Evolutionary conservation across 2,329 filamentous ascomycete genomes (phyloP).

Genomic region (Karstenula rhodostoma): DNA sequence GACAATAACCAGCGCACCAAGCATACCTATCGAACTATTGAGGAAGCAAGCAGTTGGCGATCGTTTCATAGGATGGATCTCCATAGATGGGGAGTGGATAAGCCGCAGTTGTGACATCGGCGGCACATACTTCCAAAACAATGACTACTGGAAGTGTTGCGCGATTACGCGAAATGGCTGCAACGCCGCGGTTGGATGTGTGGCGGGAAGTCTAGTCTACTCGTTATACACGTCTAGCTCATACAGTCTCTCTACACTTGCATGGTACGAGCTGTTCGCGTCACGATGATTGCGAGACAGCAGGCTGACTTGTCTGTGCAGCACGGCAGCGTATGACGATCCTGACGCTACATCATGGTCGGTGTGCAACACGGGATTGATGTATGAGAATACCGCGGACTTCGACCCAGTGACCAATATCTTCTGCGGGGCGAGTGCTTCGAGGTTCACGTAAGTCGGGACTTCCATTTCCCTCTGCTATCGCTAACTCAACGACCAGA

Average conservation of each 20-base stretch:
- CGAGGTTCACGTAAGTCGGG: conserved; percentile 29
- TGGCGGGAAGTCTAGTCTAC: conserved; percentile 33
- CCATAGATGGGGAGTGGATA: conserved; percentile 22
- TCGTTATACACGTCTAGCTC: conserved; percentile 18
- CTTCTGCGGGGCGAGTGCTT: conserved; percentile 30
- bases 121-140: conserved; percentile 30
- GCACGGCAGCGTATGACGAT: conserved; percentile 13
- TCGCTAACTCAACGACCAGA: background rate
- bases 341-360: conserved; percentile 25
- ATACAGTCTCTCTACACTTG: conserved; percentile 11
- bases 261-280: conserved; percentile 19
- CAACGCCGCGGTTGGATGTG: conserved; percentile 31
- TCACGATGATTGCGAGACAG: background rate
- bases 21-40: conserved; percentile 29
- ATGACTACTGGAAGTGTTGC: conserved; percentile 33
- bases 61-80: conserved; percentile 36
- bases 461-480: background rate
- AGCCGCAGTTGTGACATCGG: conserved; percentile 27
- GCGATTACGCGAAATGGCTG: conserved; percentile 30
- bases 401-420: conserved; percentile 33
- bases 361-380: conserved; percentile 36
- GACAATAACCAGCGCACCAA: conserved; percentile 35
- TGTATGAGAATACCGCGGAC: conserved; percentile 34
- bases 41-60: conserved; percentile 32
- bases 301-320: background rate